Base-by-base conservation (phyloP, 495 filamentous ascomycete species). In the Trichoderma erinaceum region DNA sequence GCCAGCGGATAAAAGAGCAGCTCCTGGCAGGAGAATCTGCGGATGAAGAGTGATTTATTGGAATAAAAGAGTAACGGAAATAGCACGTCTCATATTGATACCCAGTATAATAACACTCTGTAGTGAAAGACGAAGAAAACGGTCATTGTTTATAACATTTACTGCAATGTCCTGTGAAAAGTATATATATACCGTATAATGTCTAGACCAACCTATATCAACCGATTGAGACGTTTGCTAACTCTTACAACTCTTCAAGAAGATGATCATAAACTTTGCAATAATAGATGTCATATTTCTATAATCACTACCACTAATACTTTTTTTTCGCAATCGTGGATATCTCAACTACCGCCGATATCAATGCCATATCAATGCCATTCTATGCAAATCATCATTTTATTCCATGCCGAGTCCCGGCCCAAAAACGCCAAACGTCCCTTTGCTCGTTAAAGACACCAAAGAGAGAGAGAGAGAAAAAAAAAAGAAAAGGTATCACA, bases 371-470 rank as follows among this genome's bases (percentile, higher is more conserved):
- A 38, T 38, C 50, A 21, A 52, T 56, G 50, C 50, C 50, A 56
- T 21, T 25, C 56, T 15, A n/a, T 61, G 11, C 56, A 61, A 15
- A 11, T 4, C 25, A 61, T 32, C 29, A 29, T 0, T 13, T 1
- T 29, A 29, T 32, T 10, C 56, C 21, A 18, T 61, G 12, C 56
- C 23, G 23, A 3, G 35, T 38, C 35, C 56, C 48, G 21, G 16
- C 18, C 48, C 48, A 1, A 29, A 65, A 65, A 65, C 63, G 63
- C 63, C 63, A 61, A 52, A 52, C 48, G 43, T 46, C 43, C 43
- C 18, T 52, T 52, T 52, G 18, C 18, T 10, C 21, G 4, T 38
- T 4, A 38, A 38, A 38, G 35, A 38, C 35, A 38, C 35, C 35
- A 38, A 38, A 38, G 35, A 38, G 35, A 38, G 8, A 35, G 6